Percentiles rank a stretch among this genome's conserved stretches.
phyloP scores from a whole-genome alignment of 495 filamentous ascomycete species.

The Geoglossum glabrum region DNA sequence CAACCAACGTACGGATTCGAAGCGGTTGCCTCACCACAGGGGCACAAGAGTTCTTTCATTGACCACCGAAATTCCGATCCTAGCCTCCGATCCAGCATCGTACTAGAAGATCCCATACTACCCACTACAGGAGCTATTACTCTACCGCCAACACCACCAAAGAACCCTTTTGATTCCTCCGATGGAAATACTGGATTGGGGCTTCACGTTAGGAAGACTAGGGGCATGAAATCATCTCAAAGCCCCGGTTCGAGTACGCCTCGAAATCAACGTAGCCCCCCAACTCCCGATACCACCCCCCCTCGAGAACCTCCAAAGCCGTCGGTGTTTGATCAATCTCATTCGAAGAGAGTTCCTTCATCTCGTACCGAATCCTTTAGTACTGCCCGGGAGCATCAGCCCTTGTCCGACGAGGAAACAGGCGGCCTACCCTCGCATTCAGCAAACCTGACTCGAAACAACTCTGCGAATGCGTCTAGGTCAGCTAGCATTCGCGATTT shows the following conservation, averaged over 20 bases:
- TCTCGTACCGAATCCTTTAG: conserved; percentile 52
- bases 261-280: conserved; percentile 42
- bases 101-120: background rate
- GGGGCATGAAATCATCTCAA: background rate
- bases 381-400: conserved; percentile 43
- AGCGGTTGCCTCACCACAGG: background rate
- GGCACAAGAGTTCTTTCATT: background rate
- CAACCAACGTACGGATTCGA: background rate
- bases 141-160: background rate
- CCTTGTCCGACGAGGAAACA: conserved; percentile 42
- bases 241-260: conserved; percentile 24
- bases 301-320: conserved; percentile 25
- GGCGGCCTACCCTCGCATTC: conserved; percentile 23
- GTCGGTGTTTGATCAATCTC: conserved; percentile 21
- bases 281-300: conserved; percentile 54
- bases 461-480: background rate
- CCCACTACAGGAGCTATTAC: background rate
- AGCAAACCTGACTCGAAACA: conserved; percentile 3
- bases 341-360: conserved; percentile 23
- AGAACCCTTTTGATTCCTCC: background rate
- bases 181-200: background rate
- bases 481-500: background rate
- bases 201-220: background rate
- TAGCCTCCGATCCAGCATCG: background rate
- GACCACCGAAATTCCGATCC: background rate